A percentile compares a stretch with the other conserved stretches of the same genome.
Conservation (phyloP, 2,329 filamentous ascomycete genomes). For the Pseudomassariella vexata region DNA sequence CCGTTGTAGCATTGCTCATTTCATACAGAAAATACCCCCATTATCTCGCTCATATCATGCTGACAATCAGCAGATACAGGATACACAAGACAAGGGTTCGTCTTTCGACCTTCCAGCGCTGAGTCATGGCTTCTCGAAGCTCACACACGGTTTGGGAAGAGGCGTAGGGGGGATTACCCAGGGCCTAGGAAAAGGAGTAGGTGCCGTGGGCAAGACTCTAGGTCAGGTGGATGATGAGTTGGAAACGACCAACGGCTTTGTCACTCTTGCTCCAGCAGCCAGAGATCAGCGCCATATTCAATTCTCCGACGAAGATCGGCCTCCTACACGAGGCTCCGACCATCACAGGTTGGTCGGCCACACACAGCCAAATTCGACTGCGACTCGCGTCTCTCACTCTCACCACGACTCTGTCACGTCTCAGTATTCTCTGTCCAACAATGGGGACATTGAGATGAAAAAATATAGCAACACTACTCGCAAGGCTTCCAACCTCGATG, state of each 20-base stretch:
- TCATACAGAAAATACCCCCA: too few relatives aligned
- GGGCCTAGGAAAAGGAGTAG: conserved; percentile 40
- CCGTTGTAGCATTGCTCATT: too few relatives aligned
- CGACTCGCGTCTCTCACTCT: conserved; percentile 21
- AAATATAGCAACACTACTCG: conserved; percentile 46
- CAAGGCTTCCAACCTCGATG: conserved; percentile 40
- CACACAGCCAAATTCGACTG: conserved; percentile 9
- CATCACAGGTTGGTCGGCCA: conserved; percentile 19
- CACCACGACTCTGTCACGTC: conserved; percentile 32
- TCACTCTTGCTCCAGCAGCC: conserved; percentile 20
- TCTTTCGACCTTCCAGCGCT: conserved; percentile 20
- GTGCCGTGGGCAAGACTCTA: conserved; percentile 34
- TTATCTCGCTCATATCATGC: too few relatives aligned
- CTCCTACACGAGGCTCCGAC: conserved; percentile 16
- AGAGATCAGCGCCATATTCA: conserved; percentile 23
- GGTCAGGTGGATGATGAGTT: conserved; percentile 46
- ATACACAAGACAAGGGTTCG: conserved; percentile 1
- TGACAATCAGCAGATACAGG: too few relatives aligned
- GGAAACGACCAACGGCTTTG: conserved; percentile 52
- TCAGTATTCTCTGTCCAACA: conserved; percentile 30
- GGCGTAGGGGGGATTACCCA: conserved; percentile 38
- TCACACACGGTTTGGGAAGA: conserved; percentile 45
- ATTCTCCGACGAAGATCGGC: conserved; percentile 24
- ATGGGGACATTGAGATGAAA: conserved; percentile 24
- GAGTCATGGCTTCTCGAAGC: conserved; percentile 35